These are phyloP conservation scores for Amborella trichopoda DNA, from an alignment of 164 flowering plant species.

Conservation along the genomic window DNA sequence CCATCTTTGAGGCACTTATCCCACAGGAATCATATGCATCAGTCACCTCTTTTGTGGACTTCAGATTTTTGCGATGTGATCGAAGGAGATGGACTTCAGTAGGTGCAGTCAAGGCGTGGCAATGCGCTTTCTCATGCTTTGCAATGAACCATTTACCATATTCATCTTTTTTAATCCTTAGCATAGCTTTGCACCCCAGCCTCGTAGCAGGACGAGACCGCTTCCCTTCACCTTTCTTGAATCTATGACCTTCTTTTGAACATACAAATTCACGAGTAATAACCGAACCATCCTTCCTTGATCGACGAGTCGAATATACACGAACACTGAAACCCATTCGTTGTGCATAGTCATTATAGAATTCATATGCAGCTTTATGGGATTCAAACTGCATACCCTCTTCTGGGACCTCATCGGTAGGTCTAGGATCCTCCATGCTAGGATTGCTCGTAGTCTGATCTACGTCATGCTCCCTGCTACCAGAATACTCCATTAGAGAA, in stretches of 20 bases:
- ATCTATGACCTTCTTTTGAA: conserved; percentile 35
- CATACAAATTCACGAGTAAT: conserved; percentile 44
- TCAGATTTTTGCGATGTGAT: too few relatives aligned
- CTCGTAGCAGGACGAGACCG: conserved; percentile 7
- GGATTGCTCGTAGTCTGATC: too few relatives aligned
- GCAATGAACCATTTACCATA: conserved; percentile 54
- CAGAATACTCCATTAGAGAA: too few relatives aligned
- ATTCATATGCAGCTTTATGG: conserved; percentile 48
- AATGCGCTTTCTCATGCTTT: conserved; percentile 64
- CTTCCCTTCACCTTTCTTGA: conserved; percentile 19
- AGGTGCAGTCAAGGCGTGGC: conserved; percentile 40
- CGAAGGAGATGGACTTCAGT: conserved; percentile 50
- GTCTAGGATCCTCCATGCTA: too few relatives aligned
- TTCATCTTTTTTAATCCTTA: conserved; percentile 40
- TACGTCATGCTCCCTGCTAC: too few relatives aligned
- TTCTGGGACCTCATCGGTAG: conserved; percentile 27
- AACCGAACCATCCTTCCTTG: conserved; percentile 32
- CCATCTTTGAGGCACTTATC: too few relatives aligned
- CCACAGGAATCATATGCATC: too few relatives aligned
- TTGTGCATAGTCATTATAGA: conserved; percentile 60
- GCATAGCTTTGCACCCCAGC: conserved; percentile 56
- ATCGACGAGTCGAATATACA: conserved; percentile 24
- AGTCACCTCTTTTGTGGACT: too few relatives aligned
- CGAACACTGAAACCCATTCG: conserved; percentile 50
- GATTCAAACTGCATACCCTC: conserved; percentile 74